These are phyloP conservation scores for Furcasterigmium furcatum DNA, from an alignment of 2,329 filamentous ascomycete genomes.

Conservation along the genomic window DNA sequence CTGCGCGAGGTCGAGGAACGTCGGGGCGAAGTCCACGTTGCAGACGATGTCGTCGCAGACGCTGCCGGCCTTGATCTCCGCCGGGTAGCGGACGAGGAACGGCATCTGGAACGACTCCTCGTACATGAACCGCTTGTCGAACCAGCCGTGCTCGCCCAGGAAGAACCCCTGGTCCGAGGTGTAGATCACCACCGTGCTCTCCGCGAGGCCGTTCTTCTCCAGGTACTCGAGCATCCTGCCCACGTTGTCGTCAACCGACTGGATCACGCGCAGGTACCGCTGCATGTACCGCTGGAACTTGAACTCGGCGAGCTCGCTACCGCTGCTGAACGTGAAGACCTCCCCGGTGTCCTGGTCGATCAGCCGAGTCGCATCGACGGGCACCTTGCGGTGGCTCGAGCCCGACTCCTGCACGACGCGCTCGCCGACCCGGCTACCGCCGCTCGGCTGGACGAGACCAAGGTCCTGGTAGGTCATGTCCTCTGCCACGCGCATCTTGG, in stretches of 20 bases:
- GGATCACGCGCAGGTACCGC: slow-evolving; percentile 49
- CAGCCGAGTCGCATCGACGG: slow-evolving; percentile 24
- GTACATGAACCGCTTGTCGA: slow-evolving; percentile 57
- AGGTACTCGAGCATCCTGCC: slow-evolving; percentile 44
- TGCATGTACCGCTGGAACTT: slow-evolving; percentile 57
- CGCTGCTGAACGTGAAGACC: slow-evolving; percentile 39
- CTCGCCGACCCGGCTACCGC: slow-evolving; percentile 18
- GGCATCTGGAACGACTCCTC: slow-evolving; percentile 56
- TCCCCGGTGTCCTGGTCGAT: slow-evolving; percentile 43
- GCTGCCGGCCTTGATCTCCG: slow-evolving; percentile 29
- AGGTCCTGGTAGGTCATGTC: slow-evolving; percentile 49
- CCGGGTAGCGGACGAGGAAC: slow-evolving; percentile 43
- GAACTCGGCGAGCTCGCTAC: slow-evolving; percentile 42
- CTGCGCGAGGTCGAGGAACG: slow-evolving; percentile 42
- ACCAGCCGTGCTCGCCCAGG: slow-evolving; percentile 55
- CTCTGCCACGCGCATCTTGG: slow-evolving; percentile 49
- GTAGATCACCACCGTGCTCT: slow-evolving; percentile 50
- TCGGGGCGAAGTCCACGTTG: slow-evolving; percentile 53
- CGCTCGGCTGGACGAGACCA: slow-evolving; percentile 46
- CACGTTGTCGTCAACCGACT: slow-evolving; percentile 49
- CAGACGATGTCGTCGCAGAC: slow-evolving; percentile 45
- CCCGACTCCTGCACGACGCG: slow-evolving; percentile 18
- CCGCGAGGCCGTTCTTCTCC: slow-evolving; percentile 32
- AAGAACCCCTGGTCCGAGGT: slow-evolving; percentile 55
- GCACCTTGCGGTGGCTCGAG: slow-evolving; percentile 32